These are phyloP conservation scores for Solanum aculeatissimum DNA, from an alignment of 305 asterid species.

Conservation along the genomic window DNA sequence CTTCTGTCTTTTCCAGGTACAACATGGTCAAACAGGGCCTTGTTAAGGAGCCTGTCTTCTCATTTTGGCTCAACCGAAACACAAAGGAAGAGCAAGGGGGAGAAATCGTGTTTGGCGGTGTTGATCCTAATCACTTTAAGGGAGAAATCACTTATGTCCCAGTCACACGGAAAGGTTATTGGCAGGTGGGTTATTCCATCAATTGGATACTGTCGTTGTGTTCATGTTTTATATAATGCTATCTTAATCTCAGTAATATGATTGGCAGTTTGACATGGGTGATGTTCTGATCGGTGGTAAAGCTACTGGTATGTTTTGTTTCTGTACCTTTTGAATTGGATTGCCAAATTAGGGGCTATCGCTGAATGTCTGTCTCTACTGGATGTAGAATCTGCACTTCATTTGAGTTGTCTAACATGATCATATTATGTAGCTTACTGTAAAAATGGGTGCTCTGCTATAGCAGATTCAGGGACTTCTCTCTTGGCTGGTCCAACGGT, in stretches of 20 bases:
- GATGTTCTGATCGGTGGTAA: slow-evolving; percentile 70
- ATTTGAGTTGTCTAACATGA: not conserved
- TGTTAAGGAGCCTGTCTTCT: slow-evolving; percentile 74
- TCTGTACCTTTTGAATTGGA: slow-evolving; percentile 69
- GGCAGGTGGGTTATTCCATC: slow-evolving; percentile 65
- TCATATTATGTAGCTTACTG: slow-evolving; percentile 43
- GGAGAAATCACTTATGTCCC: slow-evolving; percentile 86
- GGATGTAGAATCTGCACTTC: not conserved
- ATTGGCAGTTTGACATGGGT: slow-evolving; percentile 31
- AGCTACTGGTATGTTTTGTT: slow-evolving; percentile 59
- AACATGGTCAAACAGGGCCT: slow-evolving; percentile 93
- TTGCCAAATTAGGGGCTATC: slow-evolving; percentile 18
- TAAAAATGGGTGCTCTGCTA: slow-evolving; percentile 80
- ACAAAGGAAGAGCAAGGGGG: slow-evolving; percentile 69
- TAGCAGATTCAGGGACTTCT: slow-evolving; percentile 98
- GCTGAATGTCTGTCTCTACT: not conserved
- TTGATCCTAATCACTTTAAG: slow-evolving; percentile 74
- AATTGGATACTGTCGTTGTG: not conserved
- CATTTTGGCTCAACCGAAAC: slow-evolving; percentile 94
- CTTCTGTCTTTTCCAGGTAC: slow-evolving; percentile 42
- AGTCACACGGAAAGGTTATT: slow-evolving; percentile 74
- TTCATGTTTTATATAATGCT: not conserved
- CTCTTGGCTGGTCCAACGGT: slow-evolving; percentile 91
- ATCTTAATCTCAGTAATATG: not conserved
- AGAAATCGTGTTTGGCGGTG: slow-evolving; percentile 88